A percentile compares a stretch with the other conserved stretches of the same genome.
Evolutionary conservation across 2,329 filamentous ascomycete species (phyloP).

Genomic region (Colletotrichum cordylinicola): DNA sequence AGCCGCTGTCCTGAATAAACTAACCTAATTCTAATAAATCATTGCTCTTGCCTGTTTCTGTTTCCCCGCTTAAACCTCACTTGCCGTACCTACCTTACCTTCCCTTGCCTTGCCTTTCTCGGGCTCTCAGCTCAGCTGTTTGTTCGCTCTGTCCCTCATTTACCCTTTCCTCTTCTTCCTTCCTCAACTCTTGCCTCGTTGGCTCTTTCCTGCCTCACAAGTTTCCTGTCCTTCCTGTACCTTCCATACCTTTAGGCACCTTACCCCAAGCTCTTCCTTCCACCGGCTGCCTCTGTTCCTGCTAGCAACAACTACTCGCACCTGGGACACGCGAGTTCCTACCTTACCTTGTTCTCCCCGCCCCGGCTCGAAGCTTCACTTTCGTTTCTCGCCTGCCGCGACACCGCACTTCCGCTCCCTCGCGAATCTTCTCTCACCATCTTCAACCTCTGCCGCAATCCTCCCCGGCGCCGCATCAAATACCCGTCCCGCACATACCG

Average conservation of each 20-base stretch:
- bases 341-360: not conserved
- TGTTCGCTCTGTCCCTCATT: not conserved
- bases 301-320: not conserved
- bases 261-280: not conserved
- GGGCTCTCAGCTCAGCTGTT: not conserved
- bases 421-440: not conserved
- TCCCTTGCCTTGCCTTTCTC: not conserved
- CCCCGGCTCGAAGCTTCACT: not conserved
- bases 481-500: not conserved
- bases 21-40: not conserved
- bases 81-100: not conserved
- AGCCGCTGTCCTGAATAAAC: not conserved
- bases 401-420: not conserved
- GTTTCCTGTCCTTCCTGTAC: not conserved
- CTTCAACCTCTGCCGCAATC: not conserved
- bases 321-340: not conserved
- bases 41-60: not conserved
- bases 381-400: not conserved
- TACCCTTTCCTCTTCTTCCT: not conserved
- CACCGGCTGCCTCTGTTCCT: not conserved
- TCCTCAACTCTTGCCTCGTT: not conserved
- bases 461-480: not conserved
- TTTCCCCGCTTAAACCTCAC: not conserved
- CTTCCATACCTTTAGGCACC: not conserved
- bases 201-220: not conserved